These are phyloP conservation scores for Verticillium alfalfae DNA, from an alignment of 2,329 filamentous ascomycete genomes.

Conservation along the genomic window DNA sequence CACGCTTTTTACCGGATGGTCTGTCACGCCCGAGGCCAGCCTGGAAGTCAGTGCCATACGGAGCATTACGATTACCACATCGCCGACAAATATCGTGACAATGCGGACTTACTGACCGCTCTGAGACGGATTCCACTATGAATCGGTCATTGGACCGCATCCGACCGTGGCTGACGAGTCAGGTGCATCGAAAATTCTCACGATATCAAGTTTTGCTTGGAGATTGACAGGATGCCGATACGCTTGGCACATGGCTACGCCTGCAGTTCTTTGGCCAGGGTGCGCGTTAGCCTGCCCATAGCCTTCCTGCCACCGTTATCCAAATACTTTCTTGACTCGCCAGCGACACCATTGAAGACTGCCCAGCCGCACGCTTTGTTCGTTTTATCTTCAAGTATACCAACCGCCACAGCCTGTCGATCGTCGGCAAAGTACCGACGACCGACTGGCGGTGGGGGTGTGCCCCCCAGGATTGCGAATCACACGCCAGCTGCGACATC, in stretches of 20 bases:
- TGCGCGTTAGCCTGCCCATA: not conserved
- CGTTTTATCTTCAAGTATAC: not conserved
- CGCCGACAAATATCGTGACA: not conserved
- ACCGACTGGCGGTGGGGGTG: not conserved
- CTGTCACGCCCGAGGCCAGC: not conserved
- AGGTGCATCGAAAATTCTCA: not conserved
- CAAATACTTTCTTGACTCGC: not conserved
- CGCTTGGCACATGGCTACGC: not conserved
- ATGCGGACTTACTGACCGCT: not conserved
- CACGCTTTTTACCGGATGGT: not conserved
- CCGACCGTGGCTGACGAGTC: not conserved
- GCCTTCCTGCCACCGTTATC: not conserved
- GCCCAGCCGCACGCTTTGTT: not conserved
- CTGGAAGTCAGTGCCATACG: not conserved
- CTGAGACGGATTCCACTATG: not conserved
- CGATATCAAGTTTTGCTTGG: conserved; percentile 2
- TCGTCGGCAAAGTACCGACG: conserved; percentile 3
- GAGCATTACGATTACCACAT: not conserved
- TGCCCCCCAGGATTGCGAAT: not conserved
- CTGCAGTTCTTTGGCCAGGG: not conserved
- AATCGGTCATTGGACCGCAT: not conserved
- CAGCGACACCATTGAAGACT: not conserved
- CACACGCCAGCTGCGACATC: not conserved
- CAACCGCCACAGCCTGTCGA: not conserved
- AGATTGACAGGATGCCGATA: not conserved